Conservation (phyloP, 768 basidiomycete species). For the Pleurotus sapidus region DNA sequence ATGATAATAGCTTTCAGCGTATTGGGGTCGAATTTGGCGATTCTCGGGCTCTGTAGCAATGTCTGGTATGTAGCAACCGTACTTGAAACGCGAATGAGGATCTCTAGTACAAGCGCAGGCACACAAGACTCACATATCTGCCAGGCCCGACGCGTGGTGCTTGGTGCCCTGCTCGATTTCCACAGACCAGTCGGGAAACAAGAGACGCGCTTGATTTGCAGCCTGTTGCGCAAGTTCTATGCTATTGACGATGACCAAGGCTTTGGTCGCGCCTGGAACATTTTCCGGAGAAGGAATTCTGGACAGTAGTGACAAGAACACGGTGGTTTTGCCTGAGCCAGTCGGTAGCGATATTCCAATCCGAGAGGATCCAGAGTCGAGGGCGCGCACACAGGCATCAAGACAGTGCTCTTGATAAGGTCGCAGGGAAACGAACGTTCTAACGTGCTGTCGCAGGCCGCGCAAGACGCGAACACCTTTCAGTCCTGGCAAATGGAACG, state of each 20-base stretch:
- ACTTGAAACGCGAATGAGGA: no score
- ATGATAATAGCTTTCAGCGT: conserved; percentile 75
- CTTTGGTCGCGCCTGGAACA: conserved; percentile 45
- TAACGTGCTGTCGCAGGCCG: not conserved
- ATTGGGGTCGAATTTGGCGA: conserved; percentile 73
- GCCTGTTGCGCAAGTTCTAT: conserved; percentile 89
- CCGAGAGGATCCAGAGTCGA: conserved; percentile 63
- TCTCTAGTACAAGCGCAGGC: no score
- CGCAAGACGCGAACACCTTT: not conserved
- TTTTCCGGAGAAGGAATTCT: conserved; percentile 46
- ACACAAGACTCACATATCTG: conserved; percentile 69
- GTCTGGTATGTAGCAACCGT: conserved; percentile 93
- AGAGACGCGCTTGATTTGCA: conserved; percentile 59
- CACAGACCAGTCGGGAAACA: conserved; percentile 73
- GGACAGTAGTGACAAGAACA: conserved; percentile 82
- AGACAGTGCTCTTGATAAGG: conserved; percentile 89
- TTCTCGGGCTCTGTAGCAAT: conserved; percentile 55
- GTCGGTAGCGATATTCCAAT: conserved; percentile 86
- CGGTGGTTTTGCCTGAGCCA: conserved; percentile 86
- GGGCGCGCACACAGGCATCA: conserved; percentile 69
- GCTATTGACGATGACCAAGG: conserved; percentile 86
- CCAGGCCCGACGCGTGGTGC: conserved; percentile 71
- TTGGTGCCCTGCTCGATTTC: conserved; percentile 90
- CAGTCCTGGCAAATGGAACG: not conserved
- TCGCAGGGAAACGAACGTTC: conserved; percentile 43